Evolutionary conservation across 176 grass and related monocot species (phyloP).

Genomic region (Calamus simplicifolius): DNA sequence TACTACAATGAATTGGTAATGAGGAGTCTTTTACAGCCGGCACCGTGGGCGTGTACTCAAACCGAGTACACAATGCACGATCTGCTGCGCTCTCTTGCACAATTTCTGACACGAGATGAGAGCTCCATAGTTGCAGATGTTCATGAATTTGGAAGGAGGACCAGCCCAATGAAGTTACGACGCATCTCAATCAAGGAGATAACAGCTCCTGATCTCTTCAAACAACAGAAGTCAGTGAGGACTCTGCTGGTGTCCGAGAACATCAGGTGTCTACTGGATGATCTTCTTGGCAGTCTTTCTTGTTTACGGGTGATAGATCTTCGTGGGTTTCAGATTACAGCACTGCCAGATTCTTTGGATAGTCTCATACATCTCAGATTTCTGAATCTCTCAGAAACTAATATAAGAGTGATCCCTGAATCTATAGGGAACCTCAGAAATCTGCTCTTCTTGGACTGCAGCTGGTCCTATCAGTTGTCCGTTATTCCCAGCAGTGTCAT

Average conservation of each 20-base stretch:
- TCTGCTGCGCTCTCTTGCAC: constrained; percentile 38
- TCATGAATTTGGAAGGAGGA: constrained; percentile 19
- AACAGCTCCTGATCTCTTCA: constrained; percentile 27
- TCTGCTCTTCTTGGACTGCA: constrained; percentile 40
- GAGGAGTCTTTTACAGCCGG: constrained; percentile 48
- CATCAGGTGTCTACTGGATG: constrained; percentile 25
- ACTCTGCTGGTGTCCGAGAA: constrained; percentile 64
- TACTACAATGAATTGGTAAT: constrained; percentile 55
- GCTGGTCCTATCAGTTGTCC: too few relatives aligned
- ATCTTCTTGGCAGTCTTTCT: constrained; percentile 29
- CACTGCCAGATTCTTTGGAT: constrained; percentile 44
- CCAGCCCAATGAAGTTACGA: constrained; percentile 8
- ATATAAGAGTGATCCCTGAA: constrained; percentile 47
- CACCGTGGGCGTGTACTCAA: neutral
- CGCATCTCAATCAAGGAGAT: constrained; percentile 43
- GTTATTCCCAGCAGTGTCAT: too few relatives aligned
- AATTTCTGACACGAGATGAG: constrained; percentile 35
- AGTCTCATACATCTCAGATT: constrained; percentile 53
- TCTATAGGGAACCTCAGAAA: constrained; percentile 33
- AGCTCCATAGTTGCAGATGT: neutral
- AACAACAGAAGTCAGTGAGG: constrained; percentile 37
- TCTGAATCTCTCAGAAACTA: constrained; percentile 58
- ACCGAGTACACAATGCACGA: constrained; percentile 46
- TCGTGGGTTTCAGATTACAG: constrained; percentile 35
- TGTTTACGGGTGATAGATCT: constrained; percentile 54